A percentile compares a stretch with the other conserved stretches of the same genome.
phyloP scores from a whole-genome alignment of 495 filamentous ascomycete genomes.

The Podospora fimiseda region DNA sequence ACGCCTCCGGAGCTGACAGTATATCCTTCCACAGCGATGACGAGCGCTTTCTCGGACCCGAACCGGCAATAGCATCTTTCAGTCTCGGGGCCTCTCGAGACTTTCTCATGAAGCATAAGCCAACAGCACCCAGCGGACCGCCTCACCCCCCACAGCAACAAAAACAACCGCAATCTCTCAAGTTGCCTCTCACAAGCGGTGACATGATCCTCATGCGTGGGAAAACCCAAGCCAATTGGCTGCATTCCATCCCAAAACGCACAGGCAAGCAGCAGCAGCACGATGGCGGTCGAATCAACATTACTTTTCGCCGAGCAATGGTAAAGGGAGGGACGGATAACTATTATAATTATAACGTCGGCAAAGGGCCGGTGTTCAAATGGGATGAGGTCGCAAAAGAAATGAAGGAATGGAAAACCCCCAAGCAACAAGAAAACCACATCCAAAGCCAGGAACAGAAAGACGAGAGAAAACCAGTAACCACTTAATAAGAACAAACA shows the following conservation, averaged over 20 bases:
- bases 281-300: constrained; percentile 61
- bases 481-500: neutral
- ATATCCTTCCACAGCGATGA: constrained; percentile 73
- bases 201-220: constrained; percentile 72
- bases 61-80: constrained; percentile 65
- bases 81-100: constrained; percentile 60
- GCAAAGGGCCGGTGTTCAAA: constrained; percentile 52
- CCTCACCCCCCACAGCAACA: constrained; percentile 2
- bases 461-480: neutral
- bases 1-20: constrained; percentile 60
- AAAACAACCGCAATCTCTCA: constrained; percentile 48
- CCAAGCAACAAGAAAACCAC: neutral
- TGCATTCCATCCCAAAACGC: constrained; percentile 70
- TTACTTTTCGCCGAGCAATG: constrained; percentile 63
- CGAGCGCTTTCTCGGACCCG: constrained; percentile 61
- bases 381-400: constrained; percentile 51
- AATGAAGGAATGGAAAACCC: constrained; percentile 47
- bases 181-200: constrained; percentile 54
- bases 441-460: neutral
- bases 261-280: constrained; percentile 44
- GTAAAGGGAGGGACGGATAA: constrained; percentile 63
- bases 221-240: constrained; percentile 61
- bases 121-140: constrained; percentile 21
- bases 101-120: constrained; percentile 68
- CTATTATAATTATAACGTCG: constrained; percentile 62